phyloP scores from a whole-genome alignment of 768 basidiomycete genomes.

The Hygrophoropsis aurantiaca region DNA sequence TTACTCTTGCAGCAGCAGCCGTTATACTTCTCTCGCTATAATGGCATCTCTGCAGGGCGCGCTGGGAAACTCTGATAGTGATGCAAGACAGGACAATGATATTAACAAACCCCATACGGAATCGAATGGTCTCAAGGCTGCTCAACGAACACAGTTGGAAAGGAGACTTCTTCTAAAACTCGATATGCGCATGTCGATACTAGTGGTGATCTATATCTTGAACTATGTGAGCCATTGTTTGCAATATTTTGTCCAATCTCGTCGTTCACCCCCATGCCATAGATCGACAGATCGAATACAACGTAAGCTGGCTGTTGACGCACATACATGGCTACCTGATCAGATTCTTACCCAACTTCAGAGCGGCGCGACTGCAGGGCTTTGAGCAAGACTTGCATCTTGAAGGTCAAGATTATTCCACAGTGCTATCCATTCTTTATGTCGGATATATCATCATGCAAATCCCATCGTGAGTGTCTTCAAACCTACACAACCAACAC shows the following conservation, averaged over 20 bases:
- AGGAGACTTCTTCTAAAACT: slow-evolving; percentile 1
- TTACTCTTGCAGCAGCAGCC: too few species aligned
- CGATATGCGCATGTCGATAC: neutral
- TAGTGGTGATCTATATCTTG: slow-evolving; percentile 1
- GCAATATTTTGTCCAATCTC: neutral
- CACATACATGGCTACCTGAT: too few species aligned
- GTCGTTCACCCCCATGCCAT: neutral
- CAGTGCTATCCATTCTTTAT: slow-evolving; percentile 61
- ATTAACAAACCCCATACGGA: too few species aligned
- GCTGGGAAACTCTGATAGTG: too few species aligned
- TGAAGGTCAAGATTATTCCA: slow-evolving; percentile 58
- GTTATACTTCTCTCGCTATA: too few species aligned
- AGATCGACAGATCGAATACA: slow-evolving; percentile 3
- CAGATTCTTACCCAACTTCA: neutral
- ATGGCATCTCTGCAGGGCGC: too few species aligned
- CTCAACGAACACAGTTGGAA: neutral
- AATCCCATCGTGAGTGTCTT: slow-evolving; percentile 56
- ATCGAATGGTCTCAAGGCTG: too few species aligned
- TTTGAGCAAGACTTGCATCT: slow-evolving; percentile 64
- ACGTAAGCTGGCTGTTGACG: neutral
- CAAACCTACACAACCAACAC: slow-evolving; percentile 1
- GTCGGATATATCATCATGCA: slow-evolving; percentile 74
- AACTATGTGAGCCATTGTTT: slow-evolving; percentile 2
- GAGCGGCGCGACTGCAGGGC: slow-evolving; percentile 56
- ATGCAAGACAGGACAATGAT: too few species aligned